Evolutionary conservation across 2,329 filamentous ascomycete genomes (phyloP).

Genomic region (Aureobasidium sp.): DNA sequence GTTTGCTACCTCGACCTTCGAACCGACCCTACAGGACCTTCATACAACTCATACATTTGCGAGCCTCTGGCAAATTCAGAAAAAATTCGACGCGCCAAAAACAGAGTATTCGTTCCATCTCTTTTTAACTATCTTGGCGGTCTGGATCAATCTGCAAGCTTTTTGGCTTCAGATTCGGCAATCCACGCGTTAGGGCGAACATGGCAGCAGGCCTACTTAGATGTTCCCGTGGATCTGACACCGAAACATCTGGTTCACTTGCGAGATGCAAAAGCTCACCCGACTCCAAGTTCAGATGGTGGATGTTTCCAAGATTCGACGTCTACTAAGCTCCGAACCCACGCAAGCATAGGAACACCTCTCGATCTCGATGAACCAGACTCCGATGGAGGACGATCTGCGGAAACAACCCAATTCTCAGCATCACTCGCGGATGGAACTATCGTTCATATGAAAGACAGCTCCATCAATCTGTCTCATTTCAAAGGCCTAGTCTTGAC

Average conservation of each 20-base stretch:
- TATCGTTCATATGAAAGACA: not conserved
- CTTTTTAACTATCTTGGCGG: not conserved
- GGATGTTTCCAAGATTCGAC: not conserved
- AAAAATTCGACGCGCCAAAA: not conserved
- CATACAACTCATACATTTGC: no score
- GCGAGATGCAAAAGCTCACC: not conserved
- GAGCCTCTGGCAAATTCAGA: no score
- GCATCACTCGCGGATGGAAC: not conserved
- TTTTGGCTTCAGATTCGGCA: not conserved
- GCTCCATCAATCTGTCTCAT: not conserved
- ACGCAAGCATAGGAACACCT: not conserved
- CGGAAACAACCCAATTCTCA: not conserved
- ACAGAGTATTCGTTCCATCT: not conserved
- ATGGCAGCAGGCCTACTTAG: not conserved
- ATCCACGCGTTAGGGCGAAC: not conserved
- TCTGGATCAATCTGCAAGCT: not conserved
- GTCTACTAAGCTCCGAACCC: not conserved
- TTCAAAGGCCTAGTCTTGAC: not conserved
- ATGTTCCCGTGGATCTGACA: not conserved
- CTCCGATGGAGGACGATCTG: not conserved
- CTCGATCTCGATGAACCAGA: not conserved
- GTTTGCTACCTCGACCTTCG: no score
- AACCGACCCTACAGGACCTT: no score
- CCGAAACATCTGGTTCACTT: not conserved
- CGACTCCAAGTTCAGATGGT: not conserved